Conservation (phyloP, 306 rosid species). For the Pachyrhizus erosus region DNA sequence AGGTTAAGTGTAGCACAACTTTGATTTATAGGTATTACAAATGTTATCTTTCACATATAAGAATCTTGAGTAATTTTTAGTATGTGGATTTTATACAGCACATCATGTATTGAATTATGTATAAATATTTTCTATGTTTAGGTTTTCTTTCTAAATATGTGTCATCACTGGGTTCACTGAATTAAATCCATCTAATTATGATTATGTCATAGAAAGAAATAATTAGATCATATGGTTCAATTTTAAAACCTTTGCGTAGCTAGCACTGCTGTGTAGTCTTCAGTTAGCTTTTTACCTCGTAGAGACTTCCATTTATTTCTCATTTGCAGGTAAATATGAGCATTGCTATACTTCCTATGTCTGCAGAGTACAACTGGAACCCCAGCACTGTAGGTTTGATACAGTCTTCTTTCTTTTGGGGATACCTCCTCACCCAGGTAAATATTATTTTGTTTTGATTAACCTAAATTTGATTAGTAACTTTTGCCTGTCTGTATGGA, state of each 20-base stretch:
- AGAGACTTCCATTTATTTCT: constrained; percentile 34
- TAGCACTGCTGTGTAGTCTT: constrained; percentile 1
- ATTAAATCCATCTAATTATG: background rate
- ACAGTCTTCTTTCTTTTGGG: constrained; percentile 99
- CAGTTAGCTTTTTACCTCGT: constrained; percentile 23
- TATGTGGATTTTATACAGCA: background rate
- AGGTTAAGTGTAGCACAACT: constrained; percentile 6
- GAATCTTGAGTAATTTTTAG: background rate
- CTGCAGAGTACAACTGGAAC: constrained; percentile 92
- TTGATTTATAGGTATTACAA: background rate
- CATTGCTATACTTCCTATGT: constrained; percentile 99
- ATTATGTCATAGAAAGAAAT: background rate
- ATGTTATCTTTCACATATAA: background rate
- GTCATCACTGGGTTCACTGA: background rate
- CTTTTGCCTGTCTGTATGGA: constrained; percentile 9
- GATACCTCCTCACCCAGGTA: constrained; percentile 98
- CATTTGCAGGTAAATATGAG: constrained; percentile 93
- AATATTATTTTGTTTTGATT: constrained; percentile 18
- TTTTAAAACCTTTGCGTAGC: background rate
- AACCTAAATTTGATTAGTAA: background rate
- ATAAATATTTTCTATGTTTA: background rate
- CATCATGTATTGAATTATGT: background rate
- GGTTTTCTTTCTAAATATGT: background rate
- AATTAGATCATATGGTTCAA: background rate
- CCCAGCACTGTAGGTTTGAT: constrained; percentile 89